phyloP scores from a whole-genome alignment of 2,329 filamentous ascomycete species.

The Tolypocladium sp. region DNA sequence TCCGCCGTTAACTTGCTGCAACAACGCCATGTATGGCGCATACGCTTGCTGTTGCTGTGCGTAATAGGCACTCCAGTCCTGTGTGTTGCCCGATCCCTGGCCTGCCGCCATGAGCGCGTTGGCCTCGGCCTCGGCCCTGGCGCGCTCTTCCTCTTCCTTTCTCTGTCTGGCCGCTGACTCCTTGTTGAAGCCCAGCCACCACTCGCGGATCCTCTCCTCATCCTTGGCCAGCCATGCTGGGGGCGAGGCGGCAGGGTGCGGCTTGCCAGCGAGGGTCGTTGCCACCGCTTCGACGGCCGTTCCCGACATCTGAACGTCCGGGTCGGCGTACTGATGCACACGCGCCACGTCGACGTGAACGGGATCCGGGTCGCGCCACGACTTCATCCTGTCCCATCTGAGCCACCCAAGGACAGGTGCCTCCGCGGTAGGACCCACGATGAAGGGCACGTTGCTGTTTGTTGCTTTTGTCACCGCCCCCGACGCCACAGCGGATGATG shows the following conservation, averaged over 20 bases:
- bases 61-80: conserved; percentile 19
- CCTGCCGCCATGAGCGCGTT: conserved; percentile 17
- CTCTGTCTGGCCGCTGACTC: conserved; percentile 28
- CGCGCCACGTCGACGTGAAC: conserved; percentile 21
- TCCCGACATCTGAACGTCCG: conserved; percentile 31
- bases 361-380: conserved; percentile 33
- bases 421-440: conserved; percentile 23
- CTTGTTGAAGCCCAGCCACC: conserved; percentile 40
- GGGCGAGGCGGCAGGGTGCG: conserved; percentile 40
- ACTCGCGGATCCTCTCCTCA: conserved; percentile 37
- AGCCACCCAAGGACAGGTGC: conserved; percentile 35
- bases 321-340: conserved; percentile 31
- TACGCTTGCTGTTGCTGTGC: conserved; percentile 29
- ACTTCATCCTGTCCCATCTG: conserved; percentile 30
- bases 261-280: conserved; percentile 31
- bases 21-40: conserved; percentile 30
- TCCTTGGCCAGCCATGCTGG: conserved; percentile 42
- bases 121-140: conserved; percentile 22
- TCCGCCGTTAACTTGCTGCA: conserved; percentile 29
- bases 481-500: background rate
- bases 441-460: conserved; percentile 17
- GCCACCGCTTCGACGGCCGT: conserved; percentile 33
- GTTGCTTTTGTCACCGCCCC: background rate
- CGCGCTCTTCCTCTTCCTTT: conserved; percentile 26
- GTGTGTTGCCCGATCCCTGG: conserved; percentile 8